Base-by-base conservation (phyloP, 352 stramenopile species). In the Globisporangium apiculatum region DNA sequence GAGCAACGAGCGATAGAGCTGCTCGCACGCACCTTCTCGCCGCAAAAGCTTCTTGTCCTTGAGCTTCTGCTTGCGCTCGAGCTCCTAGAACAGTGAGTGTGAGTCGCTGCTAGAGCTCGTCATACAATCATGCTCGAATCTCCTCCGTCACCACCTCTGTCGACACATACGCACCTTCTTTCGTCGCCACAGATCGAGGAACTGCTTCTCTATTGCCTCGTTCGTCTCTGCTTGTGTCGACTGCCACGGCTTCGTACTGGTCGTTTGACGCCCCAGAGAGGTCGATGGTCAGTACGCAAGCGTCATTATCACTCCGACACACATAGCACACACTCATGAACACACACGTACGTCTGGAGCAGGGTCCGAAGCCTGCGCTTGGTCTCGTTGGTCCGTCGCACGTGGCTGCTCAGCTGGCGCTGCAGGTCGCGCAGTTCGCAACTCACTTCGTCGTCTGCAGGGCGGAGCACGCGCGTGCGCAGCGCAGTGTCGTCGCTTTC, bases 1-100 rank as follows among this genome's bases (percentile, higher is more conserved):
- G 41, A 24, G 18, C 11, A 12, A 31, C 1, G 24, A 31, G 24
- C 24, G 1, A 31, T 31, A 31, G 24, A 31, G 24, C 24, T 31
- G 24, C 24, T 31, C 18, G 2, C 17, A 47, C 45, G 5, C 40
- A 83, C 76, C 81, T 71, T 87, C 75, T 62, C 76, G 69, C 48
- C 78, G 76, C 61, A 87, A 66, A 24, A 73, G 63, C 55, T 89
- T 91, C 68, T 88, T 89, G 49, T 84, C 73, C 15, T 81, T 83
- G 58, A 86, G 72, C 54, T 85, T 88, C 51, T 75, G 81, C 67
- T 89, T 89, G 3, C 77, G 71, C 50, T 84, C 72, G 50, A 83
- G 51, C 50, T 91, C 81, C 81, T 91, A 53, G 31, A 31, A 43
- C 11, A 9, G 4, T 10, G 43, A 43, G 41, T 11, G 50, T 46